Conservation (phyloP, 768 basidiomycete genomes). For the Mycena capillaripes region DNA sequence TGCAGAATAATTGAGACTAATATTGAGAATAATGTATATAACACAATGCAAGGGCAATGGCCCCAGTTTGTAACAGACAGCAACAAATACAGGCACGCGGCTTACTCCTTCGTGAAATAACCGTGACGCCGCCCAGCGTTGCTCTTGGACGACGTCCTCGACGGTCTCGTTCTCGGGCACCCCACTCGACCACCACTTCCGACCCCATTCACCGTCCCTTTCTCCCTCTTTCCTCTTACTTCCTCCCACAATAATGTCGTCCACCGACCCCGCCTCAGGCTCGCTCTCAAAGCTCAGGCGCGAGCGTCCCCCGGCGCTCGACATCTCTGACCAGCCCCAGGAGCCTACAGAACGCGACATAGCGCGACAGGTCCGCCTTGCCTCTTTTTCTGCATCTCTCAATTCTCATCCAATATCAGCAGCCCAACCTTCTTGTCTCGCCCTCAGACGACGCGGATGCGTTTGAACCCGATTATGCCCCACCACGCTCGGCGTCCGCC, state of each 20-base stretch:
- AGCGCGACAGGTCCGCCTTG: slow-evolving; percentile 50
- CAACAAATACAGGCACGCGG: neutral
- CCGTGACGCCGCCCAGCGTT: neutral
- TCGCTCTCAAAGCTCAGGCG: slow-evolving; percentile 55
- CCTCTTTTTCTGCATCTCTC: slow-evolving; percentile 38
- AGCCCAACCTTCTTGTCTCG: slow-evolving; percentile 66
- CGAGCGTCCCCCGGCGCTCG: slow-evolving; percentile 65
- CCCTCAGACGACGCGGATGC: slow-evolving; percentile 53
- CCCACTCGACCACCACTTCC: slow-evolving; percentile 38
- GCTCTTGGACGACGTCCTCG: slow-evolving; percentile 14
- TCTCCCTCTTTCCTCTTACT: slow-evolving; percentile 38
- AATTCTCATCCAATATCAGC: slow-evolving; percentile 41
- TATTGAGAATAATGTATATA: neutral
- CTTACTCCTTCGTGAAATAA: neutral
- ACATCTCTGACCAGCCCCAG: slow-evolving; percentile 51
- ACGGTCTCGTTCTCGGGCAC: slow-evolving; percentile 29
- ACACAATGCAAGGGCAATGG: neutral
- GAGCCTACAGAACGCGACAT: slow-evolving; percentile 47
- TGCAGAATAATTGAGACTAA: slow-evolving; percentile 10
- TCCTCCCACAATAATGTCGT: slow-evolving; percentile 20
- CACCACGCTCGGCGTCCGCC: slow-evolving; percentile 79
- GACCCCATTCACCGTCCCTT: slow-evolving; percentile 33
- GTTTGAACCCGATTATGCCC: slow-evolving; percentile 60
- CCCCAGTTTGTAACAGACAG: neutral
- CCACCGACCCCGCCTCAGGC: slow-evolving; percentile 17